Evolutionary conservation across 78 protist genomes (phyloP).

Genomic region (Dictyostelium firmibasis): DNA sequence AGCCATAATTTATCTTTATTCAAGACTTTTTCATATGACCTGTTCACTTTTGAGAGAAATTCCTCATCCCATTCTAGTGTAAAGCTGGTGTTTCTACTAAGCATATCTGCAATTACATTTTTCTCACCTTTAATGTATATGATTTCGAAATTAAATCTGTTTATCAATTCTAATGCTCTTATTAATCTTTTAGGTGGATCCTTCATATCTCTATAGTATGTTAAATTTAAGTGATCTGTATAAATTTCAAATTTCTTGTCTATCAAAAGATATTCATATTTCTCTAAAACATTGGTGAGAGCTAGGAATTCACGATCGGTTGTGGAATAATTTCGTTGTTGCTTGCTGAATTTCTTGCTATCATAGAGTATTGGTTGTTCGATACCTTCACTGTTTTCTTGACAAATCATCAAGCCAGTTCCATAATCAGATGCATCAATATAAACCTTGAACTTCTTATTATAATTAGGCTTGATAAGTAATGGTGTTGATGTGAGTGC

Average conservation of each 20-base stretch:
- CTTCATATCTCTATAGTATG: background rate
- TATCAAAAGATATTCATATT: background rate
- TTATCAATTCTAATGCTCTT: background rate
- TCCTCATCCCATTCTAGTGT: background rate
- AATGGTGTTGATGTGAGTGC: background rate
- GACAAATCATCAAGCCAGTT: background rate
- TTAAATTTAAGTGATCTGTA: constrained; percentile 22
- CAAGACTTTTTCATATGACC: no score
- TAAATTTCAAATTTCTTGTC: background rate
- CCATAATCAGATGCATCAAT: constrained; percentile 23
- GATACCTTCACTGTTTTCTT: background rate
- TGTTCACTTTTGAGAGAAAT: background rate
- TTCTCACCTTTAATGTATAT: background rate
- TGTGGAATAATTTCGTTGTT: background rate
- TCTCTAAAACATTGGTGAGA: background rate
- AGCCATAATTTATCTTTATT: background rate
- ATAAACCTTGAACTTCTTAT: background rate
- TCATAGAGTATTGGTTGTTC: constrained; percentile 11
- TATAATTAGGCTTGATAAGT: background rate
- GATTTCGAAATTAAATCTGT: background rate
- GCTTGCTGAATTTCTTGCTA: background rate
- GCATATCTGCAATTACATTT: background rate
- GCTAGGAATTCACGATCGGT: constrained; percentile 8
- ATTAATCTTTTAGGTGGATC: background rate
- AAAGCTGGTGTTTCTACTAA: background rate